Evolutionary conservation across 1,284 basidiomycete genomes (phyloP).

Genomic region (Ceratobasidium sp.): DNA sequence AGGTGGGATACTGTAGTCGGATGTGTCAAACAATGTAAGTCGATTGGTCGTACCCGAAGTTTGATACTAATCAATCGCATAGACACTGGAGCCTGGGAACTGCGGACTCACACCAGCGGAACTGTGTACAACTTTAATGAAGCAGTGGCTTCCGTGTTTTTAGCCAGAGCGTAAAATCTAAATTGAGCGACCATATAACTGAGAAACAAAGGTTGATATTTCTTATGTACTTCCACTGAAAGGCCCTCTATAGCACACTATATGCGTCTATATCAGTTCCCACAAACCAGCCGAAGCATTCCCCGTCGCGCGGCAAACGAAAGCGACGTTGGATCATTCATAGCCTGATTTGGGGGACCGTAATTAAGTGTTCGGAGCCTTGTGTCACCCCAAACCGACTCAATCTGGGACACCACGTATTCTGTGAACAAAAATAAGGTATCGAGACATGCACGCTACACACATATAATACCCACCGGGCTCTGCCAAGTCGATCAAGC

Average conservation of each 20-base stretch:
- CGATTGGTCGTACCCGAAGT: neutral
- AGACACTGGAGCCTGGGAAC: neutral
- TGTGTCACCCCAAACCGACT: neutral
- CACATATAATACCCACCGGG: neutral
- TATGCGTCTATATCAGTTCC: neutral
- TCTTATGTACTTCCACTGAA: too few species aligned
- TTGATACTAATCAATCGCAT: neutral
- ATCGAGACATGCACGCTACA: neutral
- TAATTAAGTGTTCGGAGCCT: neutral
- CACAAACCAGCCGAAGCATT: neutral
- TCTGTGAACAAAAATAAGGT: neutral
- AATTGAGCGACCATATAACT: too few species aligned
- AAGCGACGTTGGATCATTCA: neutral
- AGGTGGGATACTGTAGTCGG: neutral
- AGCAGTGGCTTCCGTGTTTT: too few species aligned
- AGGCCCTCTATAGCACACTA: neutral
- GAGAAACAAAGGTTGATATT: too few species aligned
- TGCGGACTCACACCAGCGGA: neutral
- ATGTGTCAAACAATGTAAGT: neutral
- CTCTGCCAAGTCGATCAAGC: neutral
- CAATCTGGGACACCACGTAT: neutral
- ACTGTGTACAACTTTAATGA: neutral
- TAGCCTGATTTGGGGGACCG: neutral
- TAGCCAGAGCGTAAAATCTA: too few species aligned
- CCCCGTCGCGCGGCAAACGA: conserved; percentile 1